These are phyloP conservation scores for Colletotrichum aenigma DNA, from an alignment of 2,329 filamentous ascomycete genomes.

Conservation along the genomic window DNA sequence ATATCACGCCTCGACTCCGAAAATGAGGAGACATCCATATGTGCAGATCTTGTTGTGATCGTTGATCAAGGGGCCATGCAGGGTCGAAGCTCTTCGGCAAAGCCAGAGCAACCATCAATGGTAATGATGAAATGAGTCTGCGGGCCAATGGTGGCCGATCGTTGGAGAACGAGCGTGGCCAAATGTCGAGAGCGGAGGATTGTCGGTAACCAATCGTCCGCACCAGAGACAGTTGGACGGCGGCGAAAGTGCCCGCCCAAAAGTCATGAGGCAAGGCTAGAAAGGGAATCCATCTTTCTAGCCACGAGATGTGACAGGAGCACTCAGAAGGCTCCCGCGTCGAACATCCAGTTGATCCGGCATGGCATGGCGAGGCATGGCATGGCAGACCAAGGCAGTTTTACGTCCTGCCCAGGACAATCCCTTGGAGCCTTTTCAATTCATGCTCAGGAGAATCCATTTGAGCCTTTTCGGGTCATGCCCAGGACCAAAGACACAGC, in stretches of 20 bases:
- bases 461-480: constrained; percentile 36
- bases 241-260: neutral
- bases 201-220: neutral
- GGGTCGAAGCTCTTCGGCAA: neutral
- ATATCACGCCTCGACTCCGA: neutral
- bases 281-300: neutral
- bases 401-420: constrained; percentile 40
- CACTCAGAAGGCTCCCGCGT: neutral
- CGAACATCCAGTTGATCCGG: neutral
- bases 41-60: neutral
- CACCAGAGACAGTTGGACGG: neutral
- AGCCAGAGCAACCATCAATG: neutral
- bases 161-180: neutral
- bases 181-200: neutral
- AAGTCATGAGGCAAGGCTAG: neutral
- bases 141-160: neutral
- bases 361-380: neutral
- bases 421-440: constrained; percentile 31
- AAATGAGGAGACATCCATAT: neutral
- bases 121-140: neutral
- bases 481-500: constrained; percentile 31
- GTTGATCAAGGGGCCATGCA: neutral
- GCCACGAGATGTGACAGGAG: neutral
- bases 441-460: constrained; percentile 37
- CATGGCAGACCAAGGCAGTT: constrained; percentile 32